Evolutionary conservation across 768 basidiomycete species (phyloP).

Genomic region (Boletus patriciae): DNA sequence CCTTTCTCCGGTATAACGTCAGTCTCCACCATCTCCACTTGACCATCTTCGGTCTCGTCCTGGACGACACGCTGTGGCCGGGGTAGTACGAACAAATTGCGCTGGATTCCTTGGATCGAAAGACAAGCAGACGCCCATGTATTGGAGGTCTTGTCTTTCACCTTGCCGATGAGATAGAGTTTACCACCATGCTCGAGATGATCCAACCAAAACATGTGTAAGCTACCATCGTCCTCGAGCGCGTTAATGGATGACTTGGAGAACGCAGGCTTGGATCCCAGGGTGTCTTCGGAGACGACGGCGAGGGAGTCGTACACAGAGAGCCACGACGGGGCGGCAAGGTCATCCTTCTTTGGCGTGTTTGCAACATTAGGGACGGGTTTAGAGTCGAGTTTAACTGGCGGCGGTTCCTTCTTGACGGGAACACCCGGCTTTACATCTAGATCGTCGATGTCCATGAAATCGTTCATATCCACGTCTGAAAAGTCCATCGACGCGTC

Average conservation of each 20-base stretch:
- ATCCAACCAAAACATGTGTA: constrained; percentile 96
- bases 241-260: constrained; percentile 50
- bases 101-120: constrained; percentile 78
- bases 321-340: constrained; percentile 62
- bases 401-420: constrained; percentile 20
- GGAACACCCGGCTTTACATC: constrained; percentile 43
- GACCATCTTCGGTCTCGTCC: constrained; percentile 32
- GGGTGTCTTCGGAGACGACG: constrained; percentile 58
- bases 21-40: constrained; percentile 54
- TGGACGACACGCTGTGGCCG: constrained; percentile 57
- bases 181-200: constrained; percentile 85
- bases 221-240: constrained; percentile 78
- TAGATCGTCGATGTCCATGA: constrained; percentile 60
- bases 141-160: constrained; percentile 67
- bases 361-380: not conserved
- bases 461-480: constrained; percentile 57
- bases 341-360: constrained; percentile 45
- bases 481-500: constrained; percentile 51
- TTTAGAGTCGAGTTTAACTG: constrained; percentile 15
- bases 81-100: constrained; percentile 89
- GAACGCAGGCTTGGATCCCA: constrained; percentile 45
- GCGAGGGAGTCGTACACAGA: constrained; percentile 72
- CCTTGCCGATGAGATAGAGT: constrained; percentile 88
- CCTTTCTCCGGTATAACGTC: constrained; percentile 67
- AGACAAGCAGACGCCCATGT: constrained; percentile 85